Percentiles rank a stretch among this genome's conserved stretches.
Conservation (phyloP, 306 rosid species). For the Erythrophleum fordii region DNA sequence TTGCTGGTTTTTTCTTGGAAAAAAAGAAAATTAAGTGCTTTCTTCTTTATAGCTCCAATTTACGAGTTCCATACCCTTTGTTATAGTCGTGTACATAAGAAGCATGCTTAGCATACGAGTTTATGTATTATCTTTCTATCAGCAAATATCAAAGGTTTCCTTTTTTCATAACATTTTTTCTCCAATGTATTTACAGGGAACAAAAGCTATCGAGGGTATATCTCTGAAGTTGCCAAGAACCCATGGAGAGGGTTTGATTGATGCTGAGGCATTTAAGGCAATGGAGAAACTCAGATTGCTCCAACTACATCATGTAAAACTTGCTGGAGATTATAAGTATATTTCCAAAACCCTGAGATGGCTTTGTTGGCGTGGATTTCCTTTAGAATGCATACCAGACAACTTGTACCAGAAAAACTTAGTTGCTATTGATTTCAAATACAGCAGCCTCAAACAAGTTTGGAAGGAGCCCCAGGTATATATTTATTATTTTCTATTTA, state of each 20-base stretch:
- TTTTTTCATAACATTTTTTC: background rate
- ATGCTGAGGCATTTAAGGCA: too few relatives aligned
- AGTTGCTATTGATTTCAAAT: constrained; percentile 41
- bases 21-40: too few relatives aligned
- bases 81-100: too few relatives aligned
- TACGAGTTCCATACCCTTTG: background rate
- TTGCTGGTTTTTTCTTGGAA: too few relatives aligned
- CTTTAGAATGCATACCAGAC: constrained; percentile 29
- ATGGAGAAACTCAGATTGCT: constrained; percentile 53
- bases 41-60: background rate
- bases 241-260: background rate
- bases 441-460: constrained; percentile 39
- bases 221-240: constrained; percentile 8
- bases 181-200: constrained; percentile 7
- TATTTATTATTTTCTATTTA: background rate
- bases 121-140: too few relatives aligned
- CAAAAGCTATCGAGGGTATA: constrained; percentile 7
- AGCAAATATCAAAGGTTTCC: too few relatives aligned
- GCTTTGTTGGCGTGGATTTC: constrained; percentile 49
- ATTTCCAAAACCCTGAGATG: constrained; percentile 44
- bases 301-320: constrained; percentile 27
- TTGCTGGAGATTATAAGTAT: constrained; percentile 30
- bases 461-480: constrained; percentile 49
- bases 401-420: constrained; percentile 26
- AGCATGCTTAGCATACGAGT: too few relatives aligned